Base-by-base conservation (phyloP, 1,284 basidiomycete genomes). In the Fistulinella staudtii region DNA sequence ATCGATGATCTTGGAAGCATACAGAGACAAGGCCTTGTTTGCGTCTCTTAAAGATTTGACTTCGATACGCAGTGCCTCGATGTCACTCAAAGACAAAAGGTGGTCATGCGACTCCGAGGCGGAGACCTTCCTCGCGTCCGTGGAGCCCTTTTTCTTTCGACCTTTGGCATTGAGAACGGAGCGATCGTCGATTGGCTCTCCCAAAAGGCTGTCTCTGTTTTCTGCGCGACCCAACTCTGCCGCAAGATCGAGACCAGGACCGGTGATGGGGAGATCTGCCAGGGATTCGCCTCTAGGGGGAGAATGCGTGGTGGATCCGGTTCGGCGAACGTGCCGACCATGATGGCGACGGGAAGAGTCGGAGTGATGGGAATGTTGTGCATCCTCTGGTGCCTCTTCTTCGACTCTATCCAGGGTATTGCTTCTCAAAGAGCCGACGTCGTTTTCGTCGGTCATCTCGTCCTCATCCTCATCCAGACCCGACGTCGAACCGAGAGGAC, bases 1-100 rank as follows among this genome's bases (percentile, higher is more conserved):
- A 70, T 97, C 92, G 56, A 97, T 86, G 57, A 97, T 96, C 74
- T 96, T 97, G 43, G 89, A 92, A 15, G 93, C 92, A 63, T 97
- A 97, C 18, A 97, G 70, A 14, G 89, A 90, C 10, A 97, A 72
- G 0, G 92, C 93, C 64, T 94, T 94, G 75, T 96, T 96, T 36
- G 91, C 90, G 63, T 97, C 94, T 63, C 88, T 89, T 62, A 96
- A 79, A 31, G 80, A 83, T 67, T 93, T 93, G 58, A 95, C 82
- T 66, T 96, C 93, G 17, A 69, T 76, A 35, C 82, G 75, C 36
- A 92, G 71, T 8, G 80, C 77, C 36, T 87, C 82, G 51, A 88
- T 61, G 54, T 89, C 85, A 47, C 67, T 73, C 40, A 65, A 52
- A 29, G 74, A 66, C 15, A 59, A 58, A 41, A 65, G 69, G 4